phyloP scores from a whole-genome alignment of 2,329 filamentous ascomycete species.

The Sordariomycetes sp. region DNA sequence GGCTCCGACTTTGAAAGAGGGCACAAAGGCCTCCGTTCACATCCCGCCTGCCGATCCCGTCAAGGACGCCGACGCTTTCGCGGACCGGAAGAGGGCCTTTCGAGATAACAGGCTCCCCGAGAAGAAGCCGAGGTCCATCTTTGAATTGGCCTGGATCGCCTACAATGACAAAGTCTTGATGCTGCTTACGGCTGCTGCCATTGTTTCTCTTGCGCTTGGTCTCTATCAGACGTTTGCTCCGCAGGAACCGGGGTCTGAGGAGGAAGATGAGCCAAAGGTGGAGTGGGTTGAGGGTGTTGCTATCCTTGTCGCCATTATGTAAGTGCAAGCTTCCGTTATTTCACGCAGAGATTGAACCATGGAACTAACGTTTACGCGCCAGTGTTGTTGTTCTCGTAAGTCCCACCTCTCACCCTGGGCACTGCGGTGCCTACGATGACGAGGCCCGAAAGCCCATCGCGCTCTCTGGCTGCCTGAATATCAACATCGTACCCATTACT shows the following conservation, averaged over 20 bases:
- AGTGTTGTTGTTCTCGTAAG: slow-evolving; percentile 9
- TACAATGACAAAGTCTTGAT: slow-evolving; percentile 67
- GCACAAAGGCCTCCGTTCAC: slow-evolving; percentile 4
- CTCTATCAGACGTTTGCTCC: slow-evolving; percentile 50
- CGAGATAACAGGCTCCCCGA: slow-evolving; percentile 45
- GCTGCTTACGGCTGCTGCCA: slow-evolving; percentile 52
- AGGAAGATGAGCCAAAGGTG: slow-evolving; percentile 14
- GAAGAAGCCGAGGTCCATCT: slow-evolving; percentile 44
- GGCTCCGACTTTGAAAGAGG: neutral
- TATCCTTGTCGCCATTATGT: slow-evolving; percentile 9
- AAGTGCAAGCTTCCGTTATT: slow-evolving; percentile 7
- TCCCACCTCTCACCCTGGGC: neutral
- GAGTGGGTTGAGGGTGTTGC: slow-evolving; percentile 13
- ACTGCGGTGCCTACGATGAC: neutral
- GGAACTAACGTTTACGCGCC: neutral
- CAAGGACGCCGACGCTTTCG: slow-evolving; percentile 13
- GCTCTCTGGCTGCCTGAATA: neutral
- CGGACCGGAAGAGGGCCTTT: slow-evolving; percentile 46
- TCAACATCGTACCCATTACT: neutral
- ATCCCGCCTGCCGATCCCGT: slow-evolving; percentile 6
- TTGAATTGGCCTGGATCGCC: slow-evolving; percentile 50
- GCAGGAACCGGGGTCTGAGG: slow-evolving; percentile 12
- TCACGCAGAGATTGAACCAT: neutral
- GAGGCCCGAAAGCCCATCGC: neutral
- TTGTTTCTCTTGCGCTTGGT: slow-evolving; percentile 55